Evolutionary conservation across 2,329 filamentous ascomycete species (phyloP).

Genomic region (Acrocalymma vagum): DNA sequence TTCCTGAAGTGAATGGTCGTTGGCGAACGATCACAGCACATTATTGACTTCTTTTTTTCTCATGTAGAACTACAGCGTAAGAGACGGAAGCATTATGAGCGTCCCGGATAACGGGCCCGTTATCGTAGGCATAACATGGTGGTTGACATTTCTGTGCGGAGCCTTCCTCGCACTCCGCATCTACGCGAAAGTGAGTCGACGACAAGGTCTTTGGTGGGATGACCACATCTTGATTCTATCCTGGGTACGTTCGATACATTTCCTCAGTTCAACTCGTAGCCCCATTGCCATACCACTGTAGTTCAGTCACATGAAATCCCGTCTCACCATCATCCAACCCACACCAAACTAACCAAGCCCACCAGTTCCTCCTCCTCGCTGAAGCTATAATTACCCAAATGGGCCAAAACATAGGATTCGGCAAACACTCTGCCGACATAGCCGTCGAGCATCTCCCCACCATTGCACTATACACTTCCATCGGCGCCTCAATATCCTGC

Average conservation of each 20-base stretch:
- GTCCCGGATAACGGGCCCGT: slow-evolving; percentile 32
- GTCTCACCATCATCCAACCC: neutral
- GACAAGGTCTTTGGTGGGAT: slow-evolving; percentile 38
- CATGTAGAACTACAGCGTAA: no score
- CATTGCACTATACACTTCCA: slow-evolving; percentile 23
- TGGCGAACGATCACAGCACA: no score
- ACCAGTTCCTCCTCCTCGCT: slow-evolving; percentile 29
- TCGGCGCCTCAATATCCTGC: slow-evolving; percentile 31
- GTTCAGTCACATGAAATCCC: no score
- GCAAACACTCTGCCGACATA: slow-evolving; percentile 30
- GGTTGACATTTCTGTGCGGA: slow-evolving; percentile 27
- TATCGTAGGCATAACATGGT: slow-evolving; percentile 35
- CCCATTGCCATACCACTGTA: no score
- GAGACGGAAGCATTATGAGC: slow-evolving; percentile 11
- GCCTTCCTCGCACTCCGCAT: slow-evolving; percentile 30
- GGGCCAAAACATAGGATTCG: slow-evolving; percentile 29
- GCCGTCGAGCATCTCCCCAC: slow-evolving; percentile 16
- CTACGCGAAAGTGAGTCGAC: slow-evolving; percentile 36
- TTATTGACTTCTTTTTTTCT: no score
- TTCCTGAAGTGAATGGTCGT: no score
- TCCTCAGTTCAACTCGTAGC: neutral
- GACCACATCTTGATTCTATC: slow-evolving; percentile 35
- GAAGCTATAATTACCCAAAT: slow-evolving; percentile 29
- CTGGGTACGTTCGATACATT: slow-evolving; percentile 27
- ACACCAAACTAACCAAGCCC: slow-evolving; percentile 4